Percentiles rank a stretch among this genome's conserved stretches.
Evolutionary conservation across 2,329 filamentous ascomycete species (phyloP).

Genomic region (Colletotrichum graminicola): DNA sequence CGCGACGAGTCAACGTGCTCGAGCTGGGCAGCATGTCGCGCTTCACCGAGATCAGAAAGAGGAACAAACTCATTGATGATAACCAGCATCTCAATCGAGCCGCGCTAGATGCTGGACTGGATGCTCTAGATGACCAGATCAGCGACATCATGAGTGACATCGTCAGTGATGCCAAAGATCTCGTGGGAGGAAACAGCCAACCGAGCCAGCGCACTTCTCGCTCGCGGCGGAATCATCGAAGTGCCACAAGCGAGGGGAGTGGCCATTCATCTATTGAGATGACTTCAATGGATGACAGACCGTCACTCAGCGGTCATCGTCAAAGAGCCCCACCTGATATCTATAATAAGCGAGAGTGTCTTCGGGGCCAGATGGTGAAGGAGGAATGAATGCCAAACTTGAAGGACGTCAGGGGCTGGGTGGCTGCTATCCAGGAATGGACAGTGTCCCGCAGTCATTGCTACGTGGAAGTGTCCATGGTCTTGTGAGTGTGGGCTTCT

Average conservation of each 20-base stretch:
- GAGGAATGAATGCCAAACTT: slow-evolving; percentile 47
- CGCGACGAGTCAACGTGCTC: slow-evolving; percentile 76
- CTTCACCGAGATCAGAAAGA: slow-evolving; percentile 78
- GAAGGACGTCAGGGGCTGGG: slow-evolving; percentile 21
- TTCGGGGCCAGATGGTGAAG: slow-evolving; percentile 53
- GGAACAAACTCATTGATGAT: slow-evolving; percentile 68
- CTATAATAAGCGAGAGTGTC: slow-evolving; percentile 51
- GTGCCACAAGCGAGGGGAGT: slow-evolving; percentile 32
- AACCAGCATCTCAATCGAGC: slow-evolving; percentile 53
- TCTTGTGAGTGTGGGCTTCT: neutral
- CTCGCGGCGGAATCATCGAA: slow-evolving; percentile 31
- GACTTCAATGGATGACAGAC: slow-evolving; percentile 43
- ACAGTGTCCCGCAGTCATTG: neutral
- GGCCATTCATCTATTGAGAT: slow-evolving; percentile 48
- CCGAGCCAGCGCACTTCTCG: slow-evolving; percentile 11
- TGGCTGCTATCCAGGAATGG: slow-evolving; percentile 13
- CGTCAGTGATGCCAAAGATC: slow-evolving; percentile 50
- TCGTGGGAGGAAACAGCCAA: slow-evolving; percentile 42
- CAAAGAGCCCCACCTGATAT: slow-evolving; percentile 42
- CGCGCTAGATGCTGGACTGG: slow-evolving; percentile 52
- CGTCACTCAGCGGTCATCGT: slow-evolving; percentile 44
- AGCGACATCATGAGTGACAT: slow-evolving; percentile 53
- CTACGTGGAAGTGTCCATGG: neutral
- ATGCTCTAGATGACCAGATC: slow-evolving; percentile 54
- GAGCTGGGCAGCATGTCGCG: slow-evolving; percentile 76